Percentiles rank a stretch among this genome's conserved stretches.
Conservation (phyloP, 2,329 filamentous ascomycete species). For the Nakataea oryzae region DNA sequence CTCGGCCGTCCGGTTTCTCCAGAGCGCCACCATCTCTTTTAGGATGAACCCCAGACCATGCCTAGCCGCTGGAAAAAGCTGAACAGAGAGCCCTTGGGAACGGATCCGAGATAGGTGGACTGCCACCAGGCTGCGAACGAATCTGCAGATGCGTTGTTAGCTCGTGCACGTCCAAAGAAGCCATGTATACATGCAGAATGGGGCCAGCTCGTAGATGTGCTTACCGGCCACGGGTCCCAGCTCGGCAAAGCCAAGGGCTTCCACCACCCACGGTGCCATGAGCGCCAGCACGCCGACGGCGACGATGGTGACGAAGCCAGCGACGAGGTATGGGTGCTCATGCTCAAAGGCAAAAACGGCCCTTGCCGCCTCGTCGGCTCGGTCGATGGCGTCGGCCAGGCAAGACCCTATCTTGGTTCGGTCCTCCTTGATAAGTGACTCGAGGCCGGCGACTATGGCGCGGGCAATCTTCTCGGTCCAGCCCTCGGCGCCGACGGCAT, state of each 20-base stretch:
- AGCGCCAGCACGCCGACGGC: background rate
- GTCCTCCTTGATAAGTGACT: background rate
- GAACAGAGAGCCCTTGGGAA: conserved; percentile 28
- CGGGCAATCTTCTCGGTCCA: background rate
- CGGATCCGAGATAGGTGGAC: conserved; percentile 22
- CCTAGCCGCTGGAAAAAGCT: conserved; percentile 29
- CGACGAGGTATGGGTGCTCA: background rate
- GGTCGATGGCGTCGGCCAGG: background rate
- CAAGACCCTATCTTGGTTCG: background rate
- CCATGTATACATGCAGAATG: too few relatives aligned
- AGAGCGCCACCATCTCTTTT: background rate
- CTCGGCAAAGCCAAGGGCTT: background rate
- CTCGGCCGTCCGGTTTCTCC: too few relatives aligned
- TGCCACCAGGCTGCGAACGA: conserved; percentile 30
- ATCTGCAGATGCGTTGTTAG: conserved; percentile 7
- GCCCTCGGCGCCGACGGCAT: background rate
- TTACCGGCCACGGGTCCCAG: background rate
- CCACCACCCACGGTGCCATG: background rate
- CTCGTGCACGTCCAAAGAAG: background rate
- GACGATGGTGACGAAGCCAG: conserved; percentile 1
- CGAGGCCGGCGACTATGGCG: background rate
- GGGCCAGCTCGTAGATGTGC: background rate
- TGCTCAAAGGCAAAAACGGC: background rate
- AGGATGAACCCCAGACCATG: conserved; percentile 17
- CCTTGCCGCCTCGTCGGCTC: background rate